phyloP scores from a whole-genome alignment of 2,329 filamentous ascomycete species.

The Hansfordia pulvinata region DNA sequence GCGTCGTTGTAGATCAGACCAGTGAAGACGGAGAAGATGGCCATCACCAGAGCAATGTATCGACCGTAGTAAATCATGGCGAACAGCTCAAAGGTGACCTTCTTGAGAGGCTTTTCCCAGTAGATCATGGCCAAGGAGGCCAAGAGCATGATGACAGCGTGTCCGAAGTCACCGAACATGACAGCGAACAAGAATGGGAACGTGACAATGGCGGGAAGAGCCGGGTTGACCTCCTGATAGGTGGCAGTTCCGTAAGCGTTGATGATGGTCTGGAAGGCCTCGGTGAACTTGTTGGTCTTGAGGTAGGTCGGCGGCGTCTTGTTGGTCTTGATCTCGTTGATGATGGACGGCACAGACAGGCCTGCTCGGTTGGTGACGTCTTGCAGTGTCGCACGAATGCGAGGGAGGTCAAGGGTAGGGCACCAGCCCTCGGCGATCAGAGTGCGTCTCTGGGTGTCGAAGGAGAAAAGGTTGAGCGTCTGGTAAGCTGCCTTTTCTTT shows the following conservation, averaged over 20 bases:
- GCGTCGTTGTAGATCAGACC: constrained; percentile 96
- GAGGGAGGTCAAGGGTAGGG: constrained; percentile 75
- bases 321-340: constrained; percentile 94
- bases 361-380: constrained; percentile 95
- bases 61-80: constrained; percentile 98
- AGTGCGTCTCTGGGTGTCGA: constrained; percentile 88
- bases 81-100: constrained; percentile 85
- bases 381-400: constrained; percentile 86
- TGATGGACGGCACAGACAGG: constrained; percentile 92
- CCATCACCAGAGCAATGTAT: constrained; percentile 98
- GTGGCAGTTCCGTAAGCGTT: constrained; percentile 97
- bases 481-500: constrained; percentile 98
- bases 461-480: constrained; percentile 90
- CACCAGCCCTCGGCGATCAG: constrained; percentile 97
- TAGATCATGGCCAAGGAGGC: constrained; percentile 89
- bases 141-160: constrained; percentile 77
- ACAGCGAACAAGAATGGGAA: constrained; percentile 99
- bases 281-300: constrained; percentile 97
- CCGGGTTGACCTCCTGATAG: constrained; percentile 94
- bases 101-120: constrained; percentile 86
- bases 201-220: constrained; percentile 86
- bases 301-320: constrained; percentile 96
- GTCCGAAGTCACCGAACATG: constrained; percentile 98
- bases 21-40: constrained; percentile 90
- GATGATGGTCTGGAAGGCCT: constrained; percentile 97